A percentile compares a stretch with the other conserved stretches of the same genome.
phyloP scores from a whole-genome alignment of 2,329 filamentous ascomycete genomes.

The Exserohilum rostratum region DNA sequence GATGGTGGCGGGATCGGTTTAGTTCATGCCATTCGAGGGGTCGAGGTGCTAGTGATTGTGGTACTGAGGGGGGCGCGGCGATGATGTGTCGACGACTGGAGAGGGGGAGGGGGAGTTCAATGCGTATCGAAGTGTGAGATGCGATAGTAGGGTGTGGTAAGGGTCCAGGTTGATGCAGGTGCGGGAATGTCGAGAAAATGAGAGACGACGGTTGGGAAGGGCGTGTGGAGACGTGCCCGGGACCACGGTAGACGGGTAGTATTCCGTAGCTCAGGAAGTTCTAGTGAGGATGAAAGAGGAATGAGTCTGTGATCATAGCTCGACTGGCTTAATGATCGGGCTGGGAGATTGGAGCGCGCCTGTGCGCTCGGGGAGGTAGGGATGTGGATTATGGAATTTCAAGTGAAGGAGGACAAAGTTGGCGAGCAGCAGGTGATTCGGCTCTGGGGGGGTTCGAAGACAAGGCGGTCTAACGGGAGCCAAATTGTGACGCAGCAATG shows the following conservation, averaged over 20 bases:
- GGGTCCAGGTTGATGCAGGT: slow-evolving; percentile 50
- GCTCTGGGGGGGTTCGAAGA: slow-evolving; percentile 19
- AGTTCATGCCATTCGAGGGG: slow-evolving; percentile 44
- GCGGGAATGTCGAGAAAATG: slow-evolving; percentile 49
- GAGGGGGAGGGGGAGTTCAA: slow-evolving; percentile 37
- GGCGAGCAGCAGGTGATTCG: slow-evolving; percentile 25
- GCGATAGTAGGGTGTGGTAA: slow-evolving; percentile 46
- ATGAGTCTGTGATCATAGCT: slow-evolving; percentile 49
- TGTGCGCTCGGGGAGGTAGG: slow-evolving; percentile 45
- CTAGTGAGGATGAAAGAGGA: slow-evolving; percentile 49
- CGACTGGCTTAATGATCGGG: slow-evolving; percentile 45
- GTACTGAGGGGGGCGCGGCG: slow-evolving; percentile 19
- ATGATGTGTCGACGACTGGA: slow-evolving; percentile 29
- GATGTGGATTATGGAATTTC: slow-evolving; percentile 40
- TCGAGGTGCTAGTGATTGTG: slow-evolving; percentile 12
- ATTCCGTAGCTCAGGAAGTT: slow-evolving; percentile 47
- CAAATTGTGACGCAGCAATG: slow-evolving; percentile 31
- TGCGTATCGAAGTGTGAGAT: slow-evolving; percentile 45
- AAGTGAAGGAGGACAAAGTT: slow-evolving; percentile 29
- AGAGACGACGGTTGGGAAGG: slow-evolving; percentile 50
- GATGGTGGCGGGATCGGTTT: slow-evolving; percentile 16
- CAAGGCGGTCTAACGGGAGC: slow-evolving; percentile 32
- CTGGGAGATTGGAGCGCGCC: slow-evolving; percentile 43
- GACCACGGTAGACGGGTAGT: slow-evolving; percentile 51
- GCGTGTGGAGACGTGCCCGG: slow-evolving; percentile 50